A percentile compares a stretch with the other conserved stretches of the same genome.
Evolutionary conservation across 177 flowering plant species (phyloP).

Genomic region (Vitis hybrid): DNA sequence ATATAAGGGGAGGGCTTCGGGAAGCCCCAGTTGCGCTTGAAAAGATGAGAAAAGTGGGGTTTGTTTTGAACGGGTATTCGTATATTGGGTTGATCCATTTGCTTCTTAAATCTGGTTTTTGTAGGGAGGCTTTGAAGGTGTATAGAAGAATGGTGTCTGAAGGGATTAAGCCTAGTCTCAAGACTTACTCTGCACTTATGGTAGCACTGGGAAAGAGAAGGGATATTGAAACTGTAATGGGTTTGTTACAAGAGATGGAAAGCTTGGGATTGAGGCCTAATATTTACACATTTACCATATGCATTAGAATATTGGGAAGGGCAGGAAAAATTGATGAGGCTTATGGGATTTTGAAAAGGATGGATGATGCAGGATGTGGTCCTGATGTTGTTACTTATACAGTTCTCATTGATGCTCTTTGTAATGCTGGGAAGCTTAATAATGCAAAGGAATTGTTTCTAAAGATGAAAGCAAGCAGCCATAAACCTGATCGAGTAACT

Average conservation of each 20-base stretch:
- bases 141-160: conserved; percentile 77
- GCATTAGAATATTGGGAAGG: conserved; percentile 81
- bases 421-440: conserved; percentile 64
- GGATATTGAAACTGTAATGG: conserved; percentile 66
- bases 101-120: conserved; percentile 66
- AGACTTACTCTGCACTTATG: conserved; percentile 93
- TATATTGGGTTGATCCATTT: conserved; percentile 88
- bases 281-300: conserved; percentile 84
- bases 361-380: conserved; percentile 83
- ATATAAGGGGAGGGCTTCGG: conserved; percentile 63
- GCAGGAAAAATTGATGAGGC: conserved; percentile 84
- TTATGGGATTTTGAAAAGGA: conserved; percentile 55
- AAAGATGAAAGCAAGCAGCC: conserved; percentile 67
- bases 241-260: conserved; percentile 77
- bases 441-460: conserved; percentile 64
- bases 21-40: conserved; percentile 63
- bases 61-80: conserved; percentile 79
- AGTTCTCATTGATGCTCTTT: conserved; percentile 82
- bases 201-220: conserved; percentile 81
- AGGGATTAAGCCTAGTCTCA: conserved; percentile 76
- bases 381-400: conserved; percentile 94
- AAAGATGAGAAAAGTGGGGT: conserved; percentile 63
- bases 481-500: conserved; percentile 84
- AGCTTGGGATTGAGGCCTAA: conserved; percentile 81
- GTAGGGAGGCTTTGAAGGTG: conserved; percentile 66